A percentile compares a stretch with the other conserved stretches of the same genome.
Conservation (phyloP, 495 filamentous ascomycete species). For the Mycothermus thermophilus region DNA sequence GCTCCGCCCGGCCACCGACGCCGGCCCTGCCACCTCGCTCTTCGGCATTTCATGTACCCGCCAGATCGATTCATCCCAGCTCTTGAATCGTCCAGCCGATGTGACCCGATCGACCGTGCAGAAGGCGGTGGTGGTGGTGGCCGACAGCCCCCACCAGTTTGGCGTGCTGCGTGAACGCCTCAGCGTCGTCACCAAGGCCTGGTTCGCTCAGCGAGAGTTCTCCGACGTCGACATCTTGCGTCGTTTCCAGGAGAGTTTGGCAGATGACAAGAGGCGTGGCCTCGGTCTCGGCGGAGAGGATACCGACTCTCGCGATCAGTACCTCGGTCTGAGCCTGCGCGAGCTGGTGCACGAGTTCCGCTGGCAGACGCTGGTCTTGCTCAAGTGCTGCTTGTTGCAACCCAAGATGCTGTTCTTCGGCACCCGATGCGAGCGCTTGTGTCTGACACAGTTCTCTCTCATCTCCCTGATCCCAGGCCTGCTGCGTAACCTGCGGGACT, state of each 20-base stretch:
- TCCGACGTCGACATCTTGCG: conserved; percentile 40
- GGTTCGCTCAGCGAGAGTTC: conserved; percentile 89
- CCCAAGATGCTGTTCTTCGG: conserved; percentile 99
- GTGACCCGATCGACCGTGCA: conserved; percentile 94
- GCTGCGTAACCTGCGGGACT: conserved; percentile 74
- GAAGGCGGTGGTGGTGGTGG: conserved; percentile 95
- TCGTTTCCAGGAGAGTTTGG: conserved; percentile 83
- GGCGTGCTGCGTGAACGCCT: conserved; percentile 71
- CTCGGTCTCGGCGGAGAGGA: conserved; percentile 54
- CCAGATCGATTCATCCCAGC: conserved; percentile 66
- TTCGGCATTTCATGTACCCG: conserved; percentile 94
- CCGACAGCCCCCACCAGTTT: conserved; percentile 71
- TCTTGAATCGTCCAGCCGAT: conserved; percentile 67
- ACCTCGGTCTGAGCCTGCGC: conserved; percentile 79
- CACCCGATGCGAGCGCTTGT: conserved; percentile 80
- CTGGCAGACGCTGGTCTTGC: conserved; percentile 81
- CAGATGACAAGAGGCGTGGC: conserved; percentile 44
- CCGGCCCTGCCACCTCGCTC: conserved; percentile 58
- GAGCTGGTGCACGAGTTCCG: conserved; percentile 90
- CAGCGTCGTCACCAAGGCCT: conserved; percentile 79
- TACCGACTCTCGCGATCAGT: conserved; percentile 74
- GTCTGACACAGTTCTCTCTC: conserved; percentile 96
- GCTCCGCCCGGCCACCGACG: conserved; percentile 46
- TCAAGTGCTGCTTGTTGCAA: conserved; percentile 86
- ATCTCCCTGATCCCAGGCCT: conserved; percentile 88